phyloP scores from a whole-genome alignment of 2,329 filamentous ascomycete genomes.

The Tolypocladium endophyticum region DNA sequence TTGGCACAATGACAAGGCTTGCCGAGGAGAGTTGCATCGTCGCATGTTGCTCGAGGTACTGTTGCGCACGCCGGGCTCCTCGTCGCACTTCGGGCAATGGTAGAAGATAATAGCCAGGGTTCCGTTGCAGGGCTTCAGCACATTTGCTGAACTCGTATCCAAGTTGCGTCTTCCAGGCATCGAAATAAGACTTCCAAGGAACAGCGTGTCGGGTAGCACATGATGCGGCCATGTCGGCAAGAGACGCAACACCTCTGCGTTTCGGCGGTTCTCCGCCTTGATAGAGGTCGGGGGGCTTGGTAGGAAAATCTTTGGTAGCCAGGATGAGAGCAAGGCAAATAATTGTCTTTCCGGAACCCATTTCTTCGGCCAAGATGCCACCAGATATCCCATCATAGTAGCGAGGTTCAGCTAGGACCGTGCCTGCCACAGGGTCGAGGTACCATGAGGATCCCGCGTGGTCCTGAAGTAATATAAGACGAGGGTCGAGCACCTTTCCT shows the following conservation, averaged over 20 bases:
- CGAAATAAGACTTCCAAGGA: constrained; percentile 60
- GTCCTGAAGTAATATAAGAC: constrained; percentile 49
- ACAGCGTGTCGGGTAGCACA: constrained; percentile 54
- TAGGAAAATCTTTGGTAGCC: constrained; percentile 60
- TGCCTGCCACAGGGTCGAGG: constrained; percentile 54
- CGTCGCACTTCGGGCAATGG: constrained; percentile 28
- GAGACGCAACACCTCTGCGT: constrained; percentile 42
- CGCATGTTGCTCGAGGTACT: constrained; percentile 20
- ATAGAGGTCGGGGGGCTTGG: constrained; percentile 54
- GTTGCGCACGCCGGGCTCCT: constrained; percentile 7
- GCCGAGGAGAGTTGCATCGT: constrained; percentile 54
- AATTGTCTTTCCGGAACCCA: constrained; percentile 78
- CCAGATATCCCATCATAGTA: constrained; percentile 66
- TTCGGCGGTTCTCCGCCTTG: constrained; percentile 26
- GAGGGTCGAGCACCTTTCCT: constrained; percentile 58
- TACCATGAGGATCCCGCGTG: constrained; percentile 57
- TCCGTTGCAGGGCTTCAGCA: constrained; percentile 42
- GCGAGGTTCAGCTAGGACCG: constrained; percentile 53
- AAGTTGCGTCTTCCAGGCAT: constrained; percentile 29
- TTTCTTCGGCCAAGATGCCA: constrained; percentile 71
- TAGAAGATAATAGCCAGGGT: constrained; percentile 49
- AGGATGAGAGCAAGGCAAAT: constrained; percentile 73
- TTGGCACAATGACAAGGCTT: constrained; percentile 71
- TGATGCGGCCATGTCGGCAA: constrained; percentile 68
- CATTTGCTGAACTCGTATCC: constrained; percentile 45